phyloP scores from a whole-genome alignment of 768 basidiomycete genomes.

The Tylopilus subfusipes region DNA sequence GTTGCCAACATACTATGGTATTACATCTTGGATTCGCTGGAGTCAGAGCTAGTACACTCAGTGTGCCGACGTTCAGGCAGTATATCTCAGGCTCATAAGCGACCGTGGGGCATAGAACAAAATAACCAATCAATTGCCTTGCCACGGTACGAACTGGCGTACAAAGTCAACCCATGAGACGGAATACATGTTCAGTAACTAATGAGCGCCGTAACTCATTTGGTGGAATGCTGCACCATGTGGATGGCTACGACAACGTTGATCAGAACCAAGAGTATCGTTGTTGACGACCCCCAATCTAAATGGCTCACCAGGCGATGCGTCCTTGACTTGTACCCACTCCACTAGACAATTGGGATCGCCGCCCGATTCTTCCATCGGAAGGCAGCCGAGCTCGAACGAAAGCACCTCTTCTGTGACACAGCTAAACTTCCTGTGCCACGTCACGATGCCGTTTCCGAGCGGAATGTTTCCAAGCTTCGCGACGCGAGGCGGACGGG shows the following conservation, averaged over 20 bases:
- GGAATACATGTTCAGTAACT: not conserved
- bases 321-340: conserved; percentile 15
- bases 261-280: not conserved
- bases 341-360: conserved; percentile 8
- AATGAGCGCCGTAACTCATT: not conserved
- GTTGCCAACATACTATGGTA: not conserved
- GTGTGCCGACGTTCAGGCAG: too few species aligned
- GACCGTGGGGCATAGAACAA: too few species aligned
- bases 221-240: conserved; percentile 10
- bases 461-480: conserved; percentile 3
- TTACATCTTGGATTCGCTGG: too few species aligned
- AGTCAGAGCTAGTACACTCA: too few species aligned
- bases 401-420: conserved; percentile 10
- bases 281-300: not conserved
- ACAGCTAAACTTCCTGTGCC: conserved; percentile 13
- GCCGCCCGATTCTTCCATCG: conserved; percentile 2
- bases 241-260: conserved; percentile 2
- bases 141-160: too few species aligned
- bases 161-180: not conserved
- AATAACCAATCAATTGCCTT: too few species aligned
- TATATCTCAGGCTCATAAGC: too few species aligned
- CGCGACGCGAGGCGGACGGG: conserved; percentile 2
- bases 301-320: conserved; percentile 5
- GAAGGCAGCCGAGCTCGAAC: conserved; percentile 12
- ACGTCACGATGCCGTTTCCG: not conserved